Percentiles rank a stretch among this genome's conserved stretches.
These are phyloP conservation scores for Malassezia vespertilionis DNA, from an alignment of 1,284 basidiomycete genomes.

Conservation along the genomic window DNA sequence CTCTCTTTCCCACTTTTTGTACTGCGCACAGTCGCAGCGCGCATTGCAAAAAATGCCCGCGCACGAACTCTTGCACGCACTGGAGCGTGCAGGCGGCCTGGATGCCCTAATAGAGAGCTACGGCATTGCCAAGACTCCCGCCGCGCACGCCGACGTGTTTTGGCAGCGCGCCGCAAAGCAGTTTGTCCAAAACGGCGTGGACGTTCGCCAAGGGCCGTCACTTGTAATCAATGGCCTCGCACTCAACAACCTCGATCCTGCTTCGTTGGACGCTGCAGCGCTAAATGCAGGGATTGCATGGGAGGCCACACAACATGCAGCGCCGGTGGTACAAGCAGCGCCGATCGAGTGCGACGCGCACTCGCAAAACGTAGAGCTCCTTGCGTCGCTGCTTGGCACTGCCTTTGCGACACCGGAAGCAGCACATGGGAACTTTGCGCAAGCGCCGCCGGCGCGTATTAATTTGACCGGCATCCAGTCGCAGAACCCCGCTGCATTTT, in stretches of 20 bases:
- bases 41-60: not conserved
- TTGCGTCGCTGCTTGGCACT: conserved; percentile 20
- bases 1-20: not conserved
- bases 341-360: conserved; percentile 17
- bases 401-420: conserved; percentile 17
- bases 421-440: conserved; percentile 16
- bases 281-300: conserved; percentile 21
- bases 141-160: not conserved
- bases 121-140: too few relatives aligned
- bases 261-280: conserved; percentile 17
- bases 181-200: not conserved
- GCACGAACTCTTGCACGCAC: not conserved
- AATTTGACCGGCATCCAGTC: conserved; percentile 18
- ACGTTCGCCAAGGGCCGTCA: not conserved
- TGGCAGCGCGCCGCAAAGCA: not conserved
- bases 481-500: conserved; percentile 46
- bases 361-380: conserved; percentile 23
- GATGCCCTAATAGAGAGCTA: too few relatives aligned
- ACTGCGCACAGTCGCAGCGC: not conserved
- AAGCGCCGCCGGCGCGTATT: conserved; percentile 15
- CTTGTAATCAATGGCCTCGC: conserved; percentile 26
- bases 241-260: conserved; percentile 9
- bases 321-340: conserved; percentile 18
- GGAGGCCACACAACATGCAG: conserved; percentile 23
- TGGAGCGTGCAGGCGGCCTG: too few relatives aligned